Evolutionary conservation across 2,329 filamentous ascomycete genomes (phyloP), one percentile per base, ranked within the genome.

Genomic region (Fusarium bactridioides): DNA sequence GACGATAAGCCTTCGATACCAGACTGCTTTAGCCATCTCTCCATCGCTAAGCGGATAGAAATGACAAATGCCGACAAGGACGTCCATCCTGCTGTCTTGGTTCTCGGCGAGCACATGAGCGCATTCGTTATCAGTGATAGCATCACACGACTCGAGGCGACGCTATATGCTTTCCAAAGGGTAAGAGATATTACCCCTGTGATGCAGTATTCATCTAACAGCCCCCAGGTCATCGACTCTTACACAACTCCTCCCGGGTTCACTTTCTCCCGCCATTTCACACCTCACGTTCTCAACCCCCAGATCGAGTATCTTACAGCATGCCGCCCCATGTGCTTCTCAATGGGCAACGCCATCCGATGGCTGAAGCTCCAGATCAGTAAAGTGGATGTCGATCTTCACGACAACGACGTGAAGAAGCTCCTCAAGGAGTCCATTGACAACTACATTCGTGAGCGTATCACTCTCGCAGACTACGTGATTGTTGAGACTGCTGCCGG

Each of bases 271-370:
- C 92, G 96, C 38, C 95, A 99, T 84, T 91, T 99, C 77, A 96
- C 94, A 37, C 93, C 93, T 16, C 94, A 98, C 82, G 91, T 94
- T 72, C 90, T 99, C 67, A 96, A 94, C 78, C 94, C 95, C 41
- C 96, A 99, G 82, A 98, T 99, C 78, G 94, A 97, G 73, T 98
- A 97, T 79, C 88, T 99, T 68, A 93, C 94, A 67, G 94, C 94
- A 74, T 98, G 95, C 79, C 91, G 96, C n/a, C 95, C 96, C 38
- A 93, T 99, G 83, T 97, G 94, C 74, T 96, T 97, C 82, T 94
- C 94, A 70, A 97, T 98, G 91, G 96, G 96, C 68, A 99, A 98
- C 81, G 94, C 94, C 40, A 97, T 99, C 79, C 90, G 96, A 61
- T 95, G 94, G 87, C 88, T 99, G 55, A 99, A 99, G 85, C 90